Base-by-base conservation (phyloP, 176 grass and related monocot species). In the Cenchrus purpureus region DNA sequence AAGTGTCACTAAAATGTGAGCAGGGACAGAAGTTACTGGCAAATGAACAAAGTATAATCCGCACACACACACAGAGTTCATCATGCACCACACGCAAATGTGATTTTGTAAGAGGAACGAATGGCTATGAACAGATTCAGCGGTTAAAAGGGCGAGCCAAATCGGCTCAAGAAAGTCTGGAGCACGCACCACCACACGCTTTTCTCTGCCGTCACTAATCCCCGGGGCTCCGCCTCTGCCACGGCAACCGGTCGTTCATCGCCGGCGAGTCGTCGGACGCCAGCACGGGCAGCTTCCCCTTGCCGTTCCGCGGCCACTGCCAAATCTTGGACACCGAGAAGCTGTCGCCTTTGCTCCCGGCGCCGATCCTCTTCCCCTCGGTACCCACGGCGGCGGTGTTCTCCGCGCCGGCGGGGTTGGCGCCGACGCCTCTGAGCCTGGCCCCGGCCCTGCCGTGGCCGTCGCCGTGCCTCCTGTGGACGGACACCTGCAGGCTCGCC, bases 321-420 rank as follows among this genome's bases (percentile, higher is more conserved):
- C 95, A 98, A 71, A 98, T 98, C 91, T 98, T 98, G 68, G 95
- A 98, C 89, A 98, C 95, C 11, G 95, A 98, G 79, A 98, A 95
- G 89, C 95, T 98, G 82, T 98, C 95, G 34, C 91, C 92, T 34
- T 93, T 98, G 82, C 92, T 91, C 17, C 89, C 90, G 0, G 87
- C 87, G 10, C 93, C 81, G 45, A 95, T 88, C 85, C 84, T 93
- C 84, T 93, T 98, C 59, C 93, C 93, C 15, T 93, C 91, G 10
- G 50, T 16, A 12, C 4, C 45, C 69, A 31, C 62, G 29, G 5
- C 79, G 64, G 0, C 82, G 87, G 60, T n/a, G 37, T 40, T 40
- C 45, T 79, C 92, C 15, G 65, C 34, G 17, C 22, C 77, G 56
- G 72, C 58, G 52, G 16, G 48, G 25, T 83, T 86, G 56, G 78